Conservation (phyloP, 805 yeast genomes). For the Geotrichum ghanense region DNA sequence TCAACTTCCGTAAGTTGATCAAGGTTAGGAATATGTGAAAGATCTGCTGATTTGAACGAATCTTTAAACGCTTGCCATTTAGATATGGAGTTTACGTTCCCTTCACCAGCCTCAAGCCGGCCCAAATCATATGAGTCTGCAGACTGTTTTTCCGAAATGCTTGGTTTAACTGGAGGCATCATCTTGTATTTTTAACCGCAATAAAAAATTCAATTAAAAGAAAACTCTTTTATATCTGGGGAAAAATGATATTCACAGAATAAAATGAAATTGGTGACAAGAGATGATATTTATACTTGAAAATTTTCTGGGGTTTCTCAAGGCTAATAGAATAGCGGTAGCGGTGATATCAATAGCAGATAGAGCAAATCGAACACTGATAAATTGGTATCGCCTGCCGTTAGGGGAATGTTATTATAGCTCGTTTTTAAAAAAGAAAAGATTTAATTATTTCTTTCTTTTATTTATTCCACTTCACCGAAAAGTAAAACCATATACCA, state of each 20-base stretch:
- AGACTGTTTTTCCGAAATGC: background rate
- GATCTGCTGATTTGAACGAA: conserved; percentile 31
- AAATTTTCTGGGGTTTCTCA: no score
- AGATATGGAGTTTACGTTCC: background rate
- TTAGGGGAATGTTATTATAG: background rate
- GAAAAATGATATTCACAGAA: no score
- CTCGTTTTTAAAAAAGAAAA: no score
- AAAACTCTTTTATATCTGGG: no score
- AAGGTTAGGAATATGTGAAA: conserved; percentile 23
- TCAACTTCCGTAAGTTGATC: conserved; percentile 26
- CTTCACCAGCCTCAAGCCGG: background rate
- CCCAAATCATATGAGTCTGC: background rate
- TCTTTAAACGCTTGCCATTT: conserved; percentile 21
- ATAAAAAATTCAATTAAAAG: no score
- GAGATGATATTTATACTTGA: no score
- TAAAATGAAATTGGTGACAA: no score
- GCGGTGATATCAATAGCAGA: background rate
- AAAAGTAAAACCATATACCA: no score
- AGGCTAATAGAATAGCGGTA: background rate
- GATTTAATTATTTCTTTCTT: no score
- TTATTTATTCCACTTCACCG: no score
- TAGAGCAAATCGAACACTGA: background rate
- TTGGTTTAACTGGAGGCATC: background rate
- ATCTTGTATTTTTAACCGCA: background rate
- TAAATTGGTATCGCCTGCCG: background rate